Evolutionary conservation across 805 yeast genomes (phyloP).

Genomic region (Sugiyamaella valdiviana): DNA sequence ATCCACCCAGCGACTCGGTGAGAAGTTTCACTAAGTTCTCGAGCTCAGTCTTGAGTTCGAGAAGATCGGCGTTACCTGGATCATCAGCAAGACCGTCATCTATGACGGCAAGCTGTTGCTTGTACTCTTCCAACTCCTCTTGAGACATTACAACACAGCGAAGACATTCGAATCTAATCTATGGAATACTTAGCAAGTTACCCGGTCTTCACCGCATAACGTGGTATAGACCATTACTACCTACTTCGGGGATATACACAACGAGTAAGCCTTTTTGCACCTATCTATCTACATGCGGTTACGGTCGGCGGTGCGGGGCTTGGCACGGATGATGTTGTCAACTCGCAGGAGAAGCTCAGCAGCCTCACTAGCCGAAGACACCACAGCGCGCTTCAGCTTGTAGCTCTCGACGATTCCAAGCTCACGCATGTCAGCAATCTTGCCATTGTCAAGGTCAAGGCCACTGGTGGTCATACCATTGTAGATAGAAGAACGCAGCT

Average conservation of each 20-base stretch:
- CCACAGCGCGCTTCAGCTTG: conserved; percentile 89
- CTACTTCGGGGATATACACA: neutral
- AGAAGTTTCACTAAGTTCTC: conserved; percentile 27
- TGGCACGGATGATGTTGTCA: conserved; percentile 93
- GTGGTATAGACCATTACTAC: neutral
- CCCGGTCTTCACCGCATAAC: neutral
- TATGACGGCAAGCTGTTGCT: conserved; percentile 29
- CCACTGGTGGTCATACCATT: conserved; percentile 91
- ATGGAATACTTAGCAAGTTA: neutral
- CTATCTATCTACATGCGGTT: conserved; percentile 30
- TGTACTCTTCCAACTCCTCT: conserved; percentile 30
- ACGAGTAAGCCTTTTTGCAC: too few species aligned
- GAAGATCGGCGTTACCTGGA: conserved; percentile 26
- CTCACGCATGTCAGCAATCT: conserved; percentile 89
- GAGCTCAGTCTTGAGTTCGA: conserved; percentile 27
- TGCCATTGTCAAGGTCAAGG: conserved; percentile 76
- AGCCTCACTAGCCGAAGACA: conserved; percentile 94
- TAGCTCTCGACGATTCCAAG: conserved; percentile 88
- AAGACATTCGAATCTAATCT: neutral
- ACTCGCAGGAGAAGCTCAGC: conserved; percentile 94
- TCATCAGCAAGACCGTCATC: conserved; percentile 23
- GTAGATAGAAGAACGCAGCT: conserved; percentile 83
- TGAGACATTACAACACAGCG: conserved; percentile 13
- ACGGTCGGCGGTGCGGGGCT: conserved; percentile 95
- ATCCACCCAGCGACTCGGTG: conserved; percentile 6